These are phyloP conservation scores for Porodaedalea pini DNA, from an alignment of 1,284 basidiomycete species.

Conservation along the genomic window DNA sequence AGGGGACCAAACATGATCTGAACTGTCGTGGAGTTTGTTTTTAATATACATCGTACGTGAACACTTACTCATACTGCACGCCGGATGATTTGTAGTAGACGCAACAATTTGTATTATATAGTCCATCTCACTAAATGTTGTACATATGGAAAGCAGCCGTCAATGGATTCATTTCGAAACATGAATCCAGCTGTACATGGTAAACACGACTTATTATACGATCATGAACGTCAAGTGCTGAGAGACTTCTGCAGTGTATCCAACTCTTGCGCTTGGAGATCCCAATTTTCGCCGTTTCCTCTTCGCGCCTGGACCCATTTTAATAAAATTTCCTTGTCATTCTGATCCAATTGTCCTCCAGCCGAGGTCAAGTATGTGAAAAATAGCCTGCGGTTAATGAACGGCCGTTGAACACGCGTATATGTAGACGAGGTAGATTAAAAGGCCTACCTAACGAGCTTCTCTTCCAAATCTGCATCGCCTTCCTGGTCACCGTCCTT, in stretches of 20 bases:
- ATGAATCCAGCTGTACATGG: neutral
- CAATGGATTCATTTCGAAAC: too few species aligned
- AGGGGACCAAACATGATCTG: slow-evolving; percentile 36
- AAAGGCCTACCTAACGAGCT: slow-evolving; percentile 56
- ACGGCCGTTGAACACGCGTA: neutral
- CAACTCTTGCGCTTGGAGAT: slow-evolving; percentile 30
- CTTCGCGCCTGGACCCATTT: slow-evolving; percentile 29
- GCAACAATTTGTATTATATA: too few species aligned
- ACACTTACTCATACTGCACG: too few species aligned
- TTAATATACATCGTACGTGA: too few species aligned
- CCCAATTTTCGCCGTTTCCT: slow-evolving; percentile 24
- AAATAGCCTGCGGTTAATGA: slow-evolving; percentile 40
- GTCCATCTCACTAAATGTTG: too few species aligned
- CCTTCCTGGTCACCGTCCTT: slow-evolving; percentile 64
- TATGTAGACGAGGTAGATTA: slow-evolving; percentile 1
- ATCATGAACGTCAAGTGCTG: neutral
- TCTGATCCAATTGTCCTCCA: slow-evolving; percentile 37
- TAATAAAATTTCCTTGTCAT: slow-evolving; percentile 42
- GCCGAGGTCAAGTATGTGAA: slow-evolving; percentile 52
- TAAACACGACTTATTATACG: neutral
- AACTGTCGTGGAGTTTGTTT: neutral
- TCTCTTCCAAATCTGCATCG: slow-evolving; percentile 83
- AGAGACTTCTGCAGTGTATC: slow-evolving; percentile 25
- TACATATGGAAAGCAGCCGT: too few species aligned
- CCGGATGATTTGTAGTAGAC: too few species aligned